phyloP scores from a whole-genome alignment of 83 land plant species.

The Picea abies region DNA sequence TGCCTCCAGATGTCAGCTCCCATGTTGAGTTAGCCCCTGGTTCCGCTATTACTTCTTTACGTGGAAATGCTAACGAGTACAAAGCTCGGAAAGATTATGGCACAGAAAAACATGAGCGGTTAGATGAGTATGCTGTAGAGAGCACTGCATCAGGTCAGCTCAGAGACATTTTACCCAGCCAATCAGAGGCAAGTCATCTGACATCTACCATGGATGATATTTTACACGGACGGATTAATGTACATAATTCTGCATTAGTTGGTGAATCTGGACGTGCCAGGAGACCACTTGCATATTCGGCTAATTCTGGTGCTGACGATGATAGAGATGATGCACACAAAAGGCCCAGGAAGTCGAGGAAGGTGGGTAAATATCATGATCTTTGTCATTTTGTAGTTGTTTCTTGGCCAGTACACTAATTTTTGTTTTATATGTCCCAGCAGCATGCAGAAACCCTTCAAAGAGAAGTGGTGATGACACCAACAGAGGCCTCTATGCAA shows the following conservation, averaged over 20 bases:
- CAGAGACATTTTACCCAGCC: background rate
- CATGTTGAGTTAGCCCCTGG: constrained; percentile 18
- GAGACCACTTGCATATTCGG: constrained; percentile 46
- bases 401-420: too few relatives aligned
- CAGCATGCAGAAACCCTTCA: constrained; percentile 58
- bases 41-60: constrained; percentile 61
- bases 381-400: too few relatives aligned
- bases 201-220: background rate
- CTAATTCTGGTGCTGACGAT: constrained; percentile 22
- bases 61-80: constrained; percentile 27
- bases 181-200: background rate
- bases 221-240: background rate
- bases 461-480: constrained; percentile 89
- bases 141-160: constrained; percentile 32
- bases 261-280: constrained; percentile 29
- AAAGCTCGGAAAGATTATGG: constrained; percentile 34
- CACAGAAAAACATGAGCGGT: constrained; percentile 28
- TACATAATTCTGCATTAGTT: background rate
- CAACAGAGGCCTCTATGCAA: constrained; percentile 81
- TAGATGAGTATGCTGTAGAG: constrained; percentile 66
- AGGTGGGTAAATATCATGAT: too few relatives aligned
- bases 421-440: too few relatives aligned
- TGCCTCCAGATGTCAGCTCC: constrained; percentile 50
- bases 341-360: constrained; percentile 32
- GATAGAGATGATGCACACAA: constrained; percentile 23